Percentiles rank a stretch among this genome's conserved stretches.
Conservation (phyloP, 2,329 filamentous ascomycete genomes). For the Ilyonectria sp. region DNA sequence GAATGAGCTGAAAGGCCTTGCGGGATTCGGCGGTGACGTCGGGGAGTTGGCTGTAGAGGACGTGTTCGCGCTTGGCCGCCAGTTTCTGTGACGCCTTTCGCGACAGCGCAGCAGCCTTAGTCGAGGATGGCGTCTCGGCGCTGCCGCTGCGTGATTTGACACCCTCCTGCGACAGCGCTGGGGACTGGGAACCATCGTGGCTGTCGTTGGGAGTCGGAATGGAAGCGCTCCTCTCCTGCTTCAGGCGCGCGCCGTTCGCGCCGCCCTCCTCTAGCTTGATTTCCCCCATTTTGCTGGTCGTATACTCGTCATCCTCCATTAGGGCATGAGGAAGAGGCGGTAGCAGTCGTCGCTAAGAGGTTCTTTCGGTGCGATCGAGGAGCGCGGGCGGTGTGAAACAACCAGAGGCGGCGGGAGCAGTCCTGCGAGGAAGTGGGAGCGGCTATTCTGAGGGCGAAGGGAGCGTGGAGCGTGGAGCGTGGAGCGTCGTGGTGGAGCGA, state of each 20-base stretch:
- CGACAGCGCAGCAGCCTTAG: conserved; percentile 78
- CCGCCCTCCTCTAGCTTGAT: conserved; percentile 61
- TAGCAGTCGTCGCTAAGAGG: conserved; percentile 27
- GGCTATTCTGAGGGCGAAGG: conserved; percentile 44
- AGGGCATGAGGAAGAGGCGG: conserved; percentile 45
- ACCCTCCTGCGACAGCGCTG: conserved; percentile 62
- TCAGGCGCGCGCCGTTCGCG: conserved; percentile 56
- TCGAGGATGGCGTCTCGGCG: conserved; percentile 63
- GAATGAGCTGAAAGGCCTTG: conserved; percentile 83
- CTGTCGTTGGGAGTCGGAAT: conserved; percentile 54
- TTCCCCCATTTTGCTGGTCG: conserved; percentile 59
- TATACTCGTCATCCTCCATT: conserved; percentile 61
- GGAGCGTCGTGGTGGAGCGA: conserved; percentile 46
- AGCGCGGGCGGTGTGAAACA: conserved; percentile 27
- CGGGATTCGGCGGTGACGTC: conserved; percentile 85
- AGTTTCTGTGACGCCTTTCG: conserved; percentile 81
- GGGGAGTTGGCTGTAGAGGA: conserved; percentile 81
- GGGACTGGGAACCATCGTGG: conserved; percentile 51
- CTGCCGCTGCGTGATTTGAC: conserved; percentile 64
- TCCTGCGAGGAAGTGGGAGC: conserved; percentile 39
- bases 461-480: conserved; percentile 43
- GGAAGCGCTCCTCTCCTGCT: conserved; percentile 59
- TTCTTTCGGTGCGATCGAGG: conserved; percentile 26
- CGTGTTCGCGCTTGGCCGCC: conserved; percentile 71
- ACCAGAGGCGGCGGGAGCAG: conserved; percentile 35